Conservation (phyloP, 1,284 basidiomycete species). For the Fomitopsis schrenkii region DNA sequence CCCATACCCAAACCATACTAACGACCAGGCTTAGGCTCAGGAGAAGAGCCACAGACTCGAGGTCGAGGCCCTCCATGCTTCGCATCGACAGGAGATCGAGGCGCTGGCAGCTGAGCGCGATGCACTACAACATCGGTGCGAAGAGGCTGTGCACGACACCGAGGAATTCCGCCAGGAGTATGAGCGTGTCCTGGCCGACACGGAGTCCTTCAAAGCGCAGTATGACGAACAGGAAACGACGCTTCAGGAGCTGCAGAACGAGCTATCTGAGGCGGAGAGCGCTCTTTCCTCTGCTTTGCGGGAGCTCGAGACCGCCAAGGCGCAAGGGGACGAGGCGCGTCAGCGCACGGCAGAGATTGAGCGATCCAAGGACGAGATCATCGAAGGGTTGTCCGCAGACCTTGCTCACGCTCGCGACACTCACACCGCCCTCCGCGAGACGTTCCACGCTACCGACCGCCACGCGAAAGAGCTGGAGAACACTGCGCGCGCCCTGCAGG, state of each 20-base stretch:
- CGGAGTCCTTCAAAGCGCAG: background rate
- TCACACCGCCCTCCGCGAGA: constrained; percentile 4
- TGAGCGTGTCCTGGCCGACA: background rate
- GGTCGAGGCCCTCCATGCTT: background rate
- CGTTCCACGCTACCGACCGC: constrained; percentile 2
- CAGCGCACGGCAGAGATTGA: constrained; percentile 1
- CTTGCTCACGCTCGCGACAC: constrained; percentile 4
- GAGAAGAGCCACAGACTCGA: background rate
- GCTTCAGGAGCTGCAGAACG: background rate
- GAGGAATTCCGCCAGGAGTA: background rate
- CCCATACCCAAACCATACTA: background rate
- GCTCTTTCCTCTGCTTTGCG: background rate
- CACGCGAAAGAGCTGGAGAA: constrained; percentile 5
- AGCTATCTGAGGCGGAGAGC: background rate
- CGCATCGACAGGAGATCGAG: background rate
- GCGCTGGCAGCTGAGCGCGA: background rate
- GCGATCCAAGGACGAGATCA: background rate
- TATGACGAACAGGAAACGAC: background rate
- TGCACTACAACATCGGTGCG: background rate
- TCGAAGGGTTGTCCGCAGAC: constrained; percentile 2
- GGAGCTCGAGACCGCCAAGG: background rate
- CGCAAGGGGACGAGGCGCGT: background rate
- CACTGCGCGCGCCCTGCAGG: background rate
- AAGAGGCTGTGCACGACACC: background rate
- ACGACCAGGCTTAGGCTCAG: background rate